A percentile compares a stretch with the other conserved stretches of the same genome.
phyloP scores from a whole-genome alignment of 2,329 filamentous ascomycete species.

The Claviceps maximensis region DNA sequence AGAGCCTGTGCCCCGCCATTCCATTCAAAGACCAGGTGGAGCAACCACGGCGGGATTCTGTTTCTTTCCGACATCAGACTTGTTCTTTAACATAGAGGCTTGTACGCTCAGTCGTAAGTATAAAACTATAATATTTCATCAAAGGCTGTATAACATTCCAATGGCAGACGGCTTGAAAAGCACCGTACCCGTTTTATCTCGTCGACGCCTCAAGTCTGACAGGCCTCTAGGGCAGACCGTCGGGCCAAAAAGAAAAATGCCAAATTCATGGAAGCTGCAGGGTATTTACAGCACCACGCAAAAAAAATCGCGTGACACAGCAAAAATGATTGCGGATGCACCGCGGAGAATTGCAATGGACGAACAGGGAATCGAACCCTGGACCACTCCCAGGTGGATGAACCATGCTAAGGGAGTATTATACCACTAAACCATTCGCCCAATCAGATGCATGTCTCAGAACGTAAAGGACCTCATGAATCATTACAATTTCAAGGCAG shows the following conservation, averaged over 20 bases:
- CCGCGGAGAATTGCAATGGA: conserved; percentile 4
- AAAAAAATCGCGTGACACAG: too few relatives aligned
- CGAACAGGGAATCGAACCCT: conserved; percentile 13
- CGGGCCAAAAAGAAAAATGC: background rate
- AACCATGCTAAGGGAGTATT: conserved; percentile 10
- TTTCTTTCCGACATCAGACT: too few relatives aligned
- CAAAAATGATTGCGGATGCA: background rate
- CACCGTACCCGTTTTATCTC: too few relatives aligned
- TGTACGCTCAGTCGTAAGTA: background rate
- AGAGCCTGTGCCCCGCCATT: conserved; percentile 3
- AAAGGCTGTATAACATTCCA: background rate
- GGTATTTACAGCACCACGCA: too few relatives aligned
- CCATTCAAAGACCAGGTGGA: background rate
- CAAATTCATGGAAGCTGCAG: too few relatives aligned
- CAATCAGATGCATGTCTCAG: background rate
- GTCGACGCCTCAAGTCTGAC: too few relatives aligned
- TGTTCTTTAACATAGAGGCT: background rate
- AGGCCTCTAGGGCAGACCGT: too few relatives aligned
- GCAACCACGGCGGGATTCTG: background rate
- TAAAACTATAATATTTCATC: background rate
- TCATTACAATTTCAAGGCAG: too few relatives aligned
- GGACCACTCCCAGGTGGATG: conserved; percentile 9
- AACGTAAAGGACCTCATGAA: background rate
- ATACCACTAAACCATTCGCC: conserved; percentile 14
- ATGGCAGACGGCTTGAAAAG: too few relatives aligned